Evolutionary conservation across 805 yeast species (phyloP).

Genomic region (Candida nemodendra): DNA sequence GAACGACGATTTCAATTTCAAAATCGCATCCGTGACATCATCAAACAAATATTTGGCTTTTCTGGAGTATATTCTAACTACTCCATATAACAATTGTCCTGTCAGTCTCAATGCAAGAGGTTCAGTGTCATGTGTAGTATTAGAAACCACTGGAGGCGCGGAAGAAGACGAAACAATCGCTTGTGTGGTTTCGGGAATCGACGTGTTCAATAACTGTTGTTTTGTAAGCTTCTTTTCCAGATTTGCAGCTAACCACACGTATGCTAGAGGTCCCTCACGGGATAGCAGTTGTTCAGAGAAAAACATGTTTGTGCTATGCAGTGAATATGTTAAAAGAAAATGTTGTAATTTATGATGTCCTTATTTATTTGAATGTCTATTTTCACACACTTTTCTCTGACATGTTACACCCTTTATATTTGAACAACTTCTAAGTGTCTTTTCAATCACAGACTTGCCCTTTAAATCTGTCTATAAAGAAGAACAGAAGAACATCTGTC

Average conservation of each 20-base stretch:
- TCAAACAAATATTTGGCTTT: slow-evolving; percentile 81
- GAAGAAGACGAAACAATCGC: slow-evolving; percentile 56
- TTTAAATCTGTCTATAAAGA: too few species aligned
- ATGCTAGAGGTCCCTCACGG: slow-evolving; percentile 81
- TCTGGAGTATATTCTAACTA: slow-evolving; percentile 80
- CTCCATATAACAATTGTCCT: slow-evolving; percentile 84
- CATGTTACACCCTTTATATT: too few species aligned
- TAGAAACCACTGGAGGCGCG: slow-evolving; percentile 8
- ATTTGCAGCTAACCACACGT: slow-evolving; percentile 91
- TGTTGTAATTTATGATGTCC: neutral
- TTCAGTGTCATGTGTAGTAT: slow-evolving; percentile 35
- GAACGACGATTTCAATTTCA: slow-evolving; percentile 69
- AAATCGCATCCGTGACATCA: slow-evolving; percentile 75
- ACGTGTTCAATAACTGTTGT: slow-evolving; percentile 68
- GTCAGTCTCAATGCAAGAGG: slow-evolving; percentile 78
- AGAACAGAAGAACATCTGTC: too few species aligned
- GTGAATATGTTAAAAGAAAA: neutral
- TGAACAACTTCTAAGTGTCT: neutral
- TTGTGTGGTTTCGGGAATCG: slow-evolving; percentile 62
- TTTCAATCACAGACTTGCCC: too few species aligned
- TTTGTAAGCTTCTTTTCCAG: slow-evolving; percentile 75
- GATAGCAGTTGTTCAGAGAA: slow-evolving; percentile 53
- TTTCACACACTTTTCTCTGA: too few species aligned
- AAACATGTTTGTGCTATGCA: slow-evolving; percentile 36
- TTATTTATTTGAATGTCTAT: neutral